Base-by-base conservation (phyloP, 2,329 filamentous ascomycete genomes). In the Beauveria varroae region DNA sequence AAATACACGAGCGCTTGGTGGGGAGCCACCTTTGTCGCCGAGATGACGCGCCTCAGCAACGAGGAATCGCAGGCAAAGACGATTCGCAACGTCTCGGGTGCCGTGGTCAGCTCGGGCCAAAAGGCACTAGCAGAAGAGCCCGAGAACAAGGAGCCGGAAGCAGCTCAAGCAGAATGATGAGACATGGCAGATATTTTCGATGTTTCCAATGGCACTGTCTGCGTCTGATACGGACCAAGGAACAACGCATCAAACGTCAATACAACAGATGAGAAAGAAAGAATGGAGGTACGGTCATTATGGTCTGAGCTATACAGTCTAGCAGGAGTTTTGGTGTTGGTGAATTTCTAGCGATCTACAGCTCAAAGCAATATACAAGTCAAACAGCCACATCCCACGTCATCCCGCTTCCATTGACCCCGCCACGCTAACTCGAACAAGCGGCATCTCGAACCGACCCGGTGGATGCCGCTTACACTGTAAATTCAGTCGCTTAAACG, bases 1-100 rank as follows among this genome's bases (percentile, higher is more conserved):
- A 97, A 96, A 78, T 98, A 97, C 77, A 99, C 95, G 1, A 96
- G 91, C 73, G 90, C 93, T 10, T 97, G 95, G 88, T 98, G 93
- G 93, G 93, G 93, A 28, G 86, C 93, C 73, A 93, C 89, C 66
- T 98, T 98, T 72, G 92, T 97, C 56, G 84, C 85, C 14, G 93
- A 97, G 75, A 82, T 98, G 74, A 81, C 76, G n/a, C 78, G 81
- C 46, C 76, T 84, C 43, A 77, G 72, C 53, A 67, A 74, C 16
- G 75, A 75, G 50, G 72, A 72, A 50, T 66, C 65, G 28, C 72
- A 74, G 61, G 66, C 73, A 60, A 78, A 77, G 71, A 77, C 74
- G 4, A 57, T 78, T 26, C 70, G 73, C 53, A 78, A 78, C 55
- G 68, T 78, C 8, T 74, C 73, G 4, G 76, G 75, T 12, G 74